Evolutionary conservation across 1,139 yeast genomes (phyloP).

Genomic region (Suhomyces terraborum): DNA sequence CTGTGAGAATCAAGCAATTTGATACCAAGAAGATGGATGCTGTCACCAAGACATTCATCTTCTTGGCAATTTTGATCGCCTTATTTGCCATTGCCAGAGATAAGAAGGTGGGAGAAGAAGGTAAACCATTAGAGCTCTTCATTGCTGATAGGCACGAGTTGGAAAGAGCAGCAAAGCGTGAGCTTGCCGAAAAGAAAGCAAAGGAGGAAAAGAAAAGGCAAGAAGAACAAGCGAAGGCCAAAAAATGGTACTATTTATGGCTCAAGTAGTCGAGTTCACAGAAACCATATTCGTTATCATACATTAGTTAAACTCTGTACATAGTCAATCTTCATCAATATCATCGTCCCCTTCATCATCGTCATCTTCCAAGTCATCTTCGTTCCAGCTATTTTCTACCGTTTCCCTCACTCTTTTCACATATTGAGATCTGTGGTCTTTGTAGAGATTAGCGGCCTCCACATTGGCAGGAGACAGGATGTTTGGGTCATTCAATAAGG

Average conservation of each 20-base stretch:
- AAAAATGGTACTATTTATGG: constrained; percentile 51
- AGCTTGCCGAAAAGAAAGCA: constrained; percentile 17
- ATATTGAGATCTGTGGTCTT: constrained; percentile 93
- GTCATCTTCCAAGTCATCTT: constrained; percentile 61
- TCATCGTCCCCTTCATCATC: constrained; percentile 49
- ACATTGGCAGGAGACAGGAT: constrained; percentile 97
- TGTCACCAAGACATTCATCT: constrained; percentile 53
- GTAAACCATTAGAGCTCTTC: constrained; percentile 43
- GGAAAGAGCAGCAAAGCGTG: constrained; percentile 26
- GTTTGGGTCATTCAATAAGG: constrained; percentile 91
- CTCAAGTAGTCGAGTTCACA: constrained; percentile 23
- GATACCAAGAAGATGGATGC: constrained; percentile 56
- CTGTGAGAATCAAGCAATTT: constrained; percentile 51
- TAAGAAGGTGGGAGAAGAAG: constrained; percentile 51
- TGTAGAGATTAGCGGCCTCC: constrained; percentile 94
- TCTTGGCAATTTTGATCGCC: constrained; percentile 43
- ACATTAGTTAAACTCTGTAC: constrained; percentile 6
- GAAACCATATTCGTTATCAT: constrained; percentile 6
- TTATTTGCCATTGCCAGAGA: constrained; percentile 53
- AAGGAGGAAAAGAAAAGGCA: constrained; percentile 19
- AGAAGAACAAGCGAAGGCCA: constrained; percentile 6
- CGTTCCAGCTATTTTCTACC: constrained; percentile 86
- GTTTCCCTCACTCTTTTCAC: constrained; percentile 90
- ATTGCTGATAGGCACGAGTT: constrained; percentile 42
- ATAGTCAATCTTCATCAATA: constrained; percentile 19